These are phyloP conservation scores for Aaosphaeria pasadenensis DNA, from an alignment of 2,329 filamentous ascomycete genomes.

Conservation along the genomic window DNA sequence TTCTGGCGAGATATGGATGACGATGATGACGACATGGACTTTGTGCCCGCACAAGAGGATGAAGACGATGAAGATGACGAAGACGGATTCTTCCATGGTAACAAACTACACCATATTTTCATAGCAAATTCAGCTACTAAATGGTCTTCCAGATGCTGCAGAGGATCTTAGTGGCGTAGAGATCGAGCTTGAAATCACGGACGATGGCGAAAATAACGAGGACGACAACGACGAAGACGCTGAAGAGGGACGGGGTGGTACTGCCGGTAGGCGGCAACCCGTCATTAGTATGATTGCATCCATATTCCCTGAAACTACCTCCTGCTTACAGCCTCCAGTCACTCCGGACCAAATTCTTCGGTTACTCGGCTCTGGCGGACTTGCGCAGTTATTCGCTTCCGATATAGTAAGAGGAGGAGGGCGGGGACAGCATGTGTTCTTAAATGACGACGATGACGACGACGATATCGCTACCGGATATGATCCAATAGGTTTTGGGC, in stretches of 20 bases:
- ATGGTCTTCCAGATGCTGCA: background rate
- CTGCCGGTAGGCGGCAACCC: conserved; percentile 16
- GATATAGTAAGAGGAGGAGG: conserved; percentile 20
- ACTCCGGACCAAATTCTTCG: conserved; percentile 52
- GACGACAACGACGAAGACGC: conserved; percentile 11
- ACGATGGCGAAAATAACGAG: conserved; percentile 39
- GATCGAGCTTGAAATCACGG: conserved; percentile 7
- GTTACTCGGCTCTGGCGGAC: conserved; percentile 52
- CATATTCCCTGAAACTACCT: background rate
- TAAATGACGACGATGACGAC: conserved; percentile 40
- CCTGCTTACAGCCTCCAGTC: conserved; percentile 29
- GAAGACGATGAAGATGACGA: background rate
- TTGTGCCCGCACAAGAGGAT: background rate
- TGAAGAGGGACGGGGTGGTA: conserved; percentile 6
- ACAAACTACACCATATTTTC: background rate
- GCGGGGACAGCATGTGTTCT: conserved; percentile 14
- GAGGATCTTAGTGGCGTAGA: background rate
- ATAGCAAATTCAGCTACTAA: background rate
- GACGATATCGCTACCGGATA: conserved; percentile 36
- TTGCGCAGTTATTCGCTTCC: conserved; percentile 50
- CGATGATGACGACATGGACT: conserved; percentile 1
- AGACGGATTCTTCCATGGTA: conserved; percentile 1
- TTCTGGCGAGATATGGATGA: background rate
- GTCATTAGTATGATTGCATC: background rate
- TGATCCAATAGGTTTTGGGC: conserved; percentile 21